A percentile compares a stretch with the other conserved stretches of the same genome.
Conservation (phyloP, 2,329 filamentous ascomycete genomes). For the Leptographium wingfieldii region DNA sequence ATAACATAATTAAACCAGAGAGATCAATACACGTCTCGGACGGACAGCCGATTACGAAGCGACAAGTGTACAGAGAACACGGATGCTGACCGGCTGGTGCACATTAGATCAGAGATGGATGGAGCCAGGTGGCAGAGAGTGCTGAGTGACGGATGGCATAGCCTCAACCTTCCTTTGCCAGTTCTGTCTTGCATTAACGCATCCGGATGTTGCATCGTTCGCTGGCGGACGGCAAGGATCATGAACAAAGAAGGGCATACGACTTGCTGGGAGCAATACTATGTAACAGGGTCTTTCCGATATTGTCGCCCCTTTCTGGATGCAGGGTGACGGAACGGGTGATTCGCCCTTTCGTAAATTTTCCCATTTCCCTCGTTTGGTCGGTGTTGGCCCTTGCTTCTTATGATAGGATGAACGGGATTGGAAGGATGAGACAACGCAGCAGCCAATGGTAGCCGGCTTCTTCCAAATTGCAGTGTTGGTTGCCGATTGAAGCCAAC, state of each 20-base stretch:
- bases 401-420: neutral
- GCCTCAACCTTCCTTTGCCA: neutral
- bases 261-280: no score
- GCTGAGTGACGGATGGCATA: neutral
- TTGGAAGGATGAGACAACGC: neutral
- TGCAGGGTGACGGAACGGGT: neutral
- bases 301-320: neutral
- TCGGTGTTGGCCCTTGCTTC: neutral
- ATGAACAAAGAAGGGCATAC: no score
- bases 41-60: neutral
- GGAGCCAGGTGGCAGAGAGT: neutral
- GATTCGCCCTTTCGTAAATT: neutral
- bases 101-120: neutral
- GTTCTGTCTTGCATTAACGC: no score
- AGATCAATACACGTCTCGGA: neutral
- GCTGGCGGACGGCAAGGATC: no score
- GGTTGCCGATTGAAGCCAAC: no score
- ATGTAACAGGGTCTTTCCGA: no score
- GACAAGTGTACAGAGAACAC: neutral
- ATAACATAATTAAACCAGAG: neutral
- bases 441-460: neutral
- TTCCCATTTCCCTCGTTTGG: neutral
- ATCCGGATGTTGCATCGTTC: no score
- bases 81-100: no score
- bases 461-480: neutral